These are phyloP conservation scores for Aquilaria malaccensis DNA, from an alignment of 345 rosid species.

Conservation along the genomic window DNA sequence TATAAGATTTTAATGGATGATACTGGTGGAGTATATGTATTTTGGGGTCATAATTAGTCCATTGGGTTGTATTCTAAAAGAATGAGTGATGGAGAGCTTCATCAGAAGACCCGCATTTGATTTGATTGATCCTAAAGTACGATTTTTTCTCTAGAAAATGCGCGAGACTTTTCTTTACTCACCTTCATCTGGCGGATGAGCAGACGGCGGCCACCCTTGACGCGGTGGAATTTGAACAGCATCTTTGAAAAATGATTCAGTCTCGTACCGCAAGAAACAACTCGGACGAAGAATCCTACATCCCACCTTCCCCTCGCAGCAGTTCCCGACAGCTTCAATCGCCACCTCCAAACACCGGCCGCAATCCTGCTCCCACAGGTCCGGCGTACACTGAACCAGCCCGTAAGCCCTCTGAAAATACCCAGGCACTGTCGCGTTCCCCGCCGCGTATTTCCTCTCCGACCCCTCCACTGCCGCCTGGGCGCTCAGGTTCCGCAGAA, in stretches of 20 bases:
- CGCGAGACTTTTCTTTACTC: too few species aligned
- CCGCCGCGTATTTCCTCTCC: slow-evolving; percentile 1
- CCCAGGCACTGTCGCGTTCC: neutral
- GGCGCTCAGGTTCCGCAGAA: neutral
- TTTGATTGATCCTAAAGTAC: too few species aligned
- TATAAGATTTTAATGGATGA: too few species aligned
- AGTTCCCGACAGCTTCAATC: slow-evolving; percentile 12
- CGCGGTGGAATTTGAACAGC: neutral
- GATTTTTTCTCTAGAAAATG: too few species aligned
- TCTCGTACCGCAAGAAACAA: slow-evolving; percentile 23
- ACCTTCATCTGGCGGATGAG: too few species aligned
- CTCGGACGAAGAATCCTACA: slow-evolving; percentile 22
- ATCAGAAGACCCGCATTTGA: too few species aligned
- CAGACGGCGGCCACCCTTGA: too few species aligned
- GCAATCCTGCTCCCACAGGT: slow-evolving; percentile 33
- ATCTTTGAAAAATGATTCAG: slow-evolving; percentile 10
- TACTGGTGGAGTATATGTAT: too few species aligned
- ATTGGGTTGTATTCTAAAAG: too few species aligned
- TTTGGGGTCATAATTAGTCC: too few species aligned
- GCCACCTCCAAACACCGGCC: slow-evolving; percentile 23
- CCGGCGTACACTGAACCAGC: slow-evolving; percentile 48
- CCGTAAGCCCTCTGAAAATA: slow-evolving; percentile 17
- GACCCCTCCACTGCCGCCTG: neutral
- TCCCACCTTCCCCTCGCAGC: slow-evolving; percentile 26
- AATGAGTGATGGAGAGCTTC: too few species aligned